These are phyloP conservation scores for Stephanocyclus meneghinianus DNA, from an alignment of 352 stramenopile species.

Conservation along the genomic window DNA sequence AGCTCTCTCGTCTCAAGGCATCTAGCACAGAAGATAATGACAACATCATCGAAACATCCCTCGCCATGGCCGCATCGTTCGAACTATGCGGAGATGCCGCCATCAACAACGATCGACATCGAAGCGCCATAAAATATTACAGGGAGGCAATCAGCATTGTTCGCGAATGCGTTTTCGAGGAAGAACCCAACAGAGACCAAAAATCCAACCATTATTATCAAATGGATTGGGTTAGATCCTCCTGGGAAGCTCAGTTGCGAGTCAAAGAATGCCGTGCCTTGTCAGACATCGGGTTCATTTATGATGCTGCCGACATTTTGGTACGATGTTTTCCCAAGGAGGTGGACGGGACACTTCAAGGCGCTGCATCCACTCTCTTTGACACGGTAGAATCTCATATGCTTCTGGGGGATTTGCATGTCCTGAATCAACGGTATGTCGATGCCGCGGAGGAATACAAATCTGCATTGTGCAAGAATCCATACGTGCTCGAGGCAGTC, in stretches of 20 bases:
- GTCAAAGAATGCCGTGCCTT: conserved; percentile 76
- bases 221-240: conserved; percentile 13
- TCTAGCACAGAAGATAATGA: conserved; percentile 4
- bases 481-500: conserved; percentile 72
- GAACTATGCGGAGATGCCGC: conserved; percentile 72
- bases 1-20: conserved; percentile 50
- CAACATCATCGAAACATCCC: conserved; percentile 15
- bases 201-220: not conserved
- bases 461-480: conserved; percentile 61
- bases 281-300: conserved; percentile 62
- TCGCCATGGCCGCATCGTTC: conserved; percentile 35
- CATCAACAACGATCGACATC: conserved; percentile 50
- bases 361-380: conserved; percentile 29
- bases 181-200: not conserved
- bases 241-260: conserved; percentile 56
- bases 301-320: conserved; percentile 68
- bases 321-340: conserved; percentile 48
- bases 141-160: conserved; percentile 26
- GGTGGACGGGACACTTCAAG: not conserved
- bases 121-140: conserved; percentile 69
- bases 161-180: not conserved
- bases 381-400: conserved; percentile 64
- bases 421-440: conserved; percentile 40
- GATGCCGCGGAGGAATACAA: conserved; percentile 63
- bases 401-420: conserved; percentile 71